These are phyloP conservation scores for Starmerella geochares DNA, from an alignment of 805 yeast genomes.

Conservation along the genomic window DNA sequence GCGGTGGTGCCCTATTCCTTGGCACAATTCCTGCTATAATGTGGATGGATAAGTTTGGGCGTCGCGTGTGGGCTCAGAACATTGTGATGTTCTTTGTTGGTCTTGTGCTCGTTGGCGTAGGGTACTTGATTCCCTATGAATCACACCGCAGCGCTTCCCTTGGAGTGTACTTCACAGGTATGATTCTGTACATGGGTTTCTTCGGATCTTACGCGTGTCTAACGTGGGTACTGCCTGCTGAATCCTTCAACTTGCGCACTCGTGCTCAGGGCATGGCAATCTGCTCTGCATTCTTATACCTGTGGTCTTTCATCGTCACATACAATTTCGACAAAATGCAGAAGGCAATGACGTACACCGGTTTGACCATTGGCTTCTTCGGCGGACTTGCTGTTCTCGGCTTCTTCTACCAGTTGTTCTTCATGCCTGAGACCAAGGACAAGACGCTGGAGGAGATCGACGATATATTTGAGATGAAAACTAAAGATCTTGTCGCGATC, in stretches of 20 bases:
- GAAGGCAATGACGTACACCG: conserved; percentile 48
- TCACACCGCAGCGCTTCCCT: conserved; percentile 40
- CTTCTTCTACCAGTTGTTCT: conserved; percentile 33
- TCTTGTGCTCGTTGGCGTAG: conserved; percentile 48
- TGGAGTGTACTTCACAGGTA: conserved; percentile 53
- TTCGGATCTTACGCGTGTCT: conserved; percentile 58
- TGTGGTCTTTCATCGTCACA: conserved; percentile 56
- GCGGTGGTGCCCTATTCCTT: conserved; percentile 51
- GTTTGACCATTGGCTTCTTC: conserved; percentile 55
- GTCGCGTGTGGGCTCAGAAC: conserved; percentile 54
- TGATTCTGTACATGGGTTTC: conserved; percentile 54
- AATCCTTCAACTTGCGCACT: conserved; percentile 48
- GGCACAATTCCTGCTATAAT: conserved; percentile 60
- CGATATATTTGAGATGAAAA: conserved; percentile 45
- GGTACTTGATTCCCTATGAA: conserved; percentile 38
- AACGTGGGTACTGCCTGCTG: conserved; percentile 63
- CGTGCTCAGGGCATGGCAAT: conserved; percentile 59
- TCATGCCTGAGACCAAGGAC: conserved; percentile 65
- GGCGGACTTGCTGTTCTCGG: conserved; percentile 58
- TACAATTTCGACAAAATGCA: conserved; percentile 53
- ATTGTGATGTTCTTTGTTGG: conserved; percentile 51
- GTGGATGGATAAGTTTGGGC: conserved; percentile 33
- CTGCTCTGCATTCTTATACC: conserved; percentile 42
- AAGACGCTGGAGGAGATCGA: conserved; percentile 65
- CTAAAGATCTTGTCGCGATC: conserved; percentile 31